Evolutionary conservation across 2,329 filamentous ascomycete species (phyloP).

Genomic region (Aspergillus fischeri): DNA sequence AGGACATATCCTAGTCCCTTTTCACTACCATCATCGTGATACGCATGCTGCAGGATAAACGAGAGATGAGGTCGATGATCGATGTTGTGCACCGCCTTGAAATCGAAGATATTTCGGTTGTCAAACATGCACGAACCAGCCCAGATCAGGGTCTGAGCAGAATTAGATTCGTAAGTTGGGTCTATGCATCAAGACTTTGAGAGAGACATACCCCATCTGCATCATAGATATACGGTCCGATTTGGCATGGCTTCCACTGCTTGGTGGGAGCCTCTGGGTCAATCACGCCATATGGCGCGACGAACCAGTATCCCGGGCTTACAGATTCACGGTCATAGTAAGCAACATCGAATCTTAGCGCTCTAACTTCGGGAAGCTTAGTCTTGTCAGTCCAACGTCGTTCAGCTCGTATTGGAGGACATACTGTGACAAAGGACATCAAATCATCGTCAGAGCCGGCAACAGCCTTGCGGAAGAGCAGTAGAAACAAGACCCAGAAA

Average conservation of each 20-base stretch:
- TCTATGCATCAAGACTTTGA: background rate
- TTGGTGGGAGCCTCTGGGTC: conserved; percentile 21
- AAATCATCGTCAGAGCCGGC: conserved; percentile 28
- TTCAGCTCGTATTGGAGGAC: background rate
- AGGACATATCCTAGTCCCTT: conserved; percentile 48
- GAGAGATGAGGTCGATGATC: conserved; percentile 44
- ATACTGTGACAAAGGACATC: conserved; percentile 33
- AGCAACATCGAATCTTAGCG: conserved; percentile 25
- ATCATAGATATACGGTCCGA: conserved; percentile 49
- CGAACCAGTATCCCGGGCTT: conserved; percentile 47
- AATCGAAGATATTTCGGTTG: conserved; percentile 47
- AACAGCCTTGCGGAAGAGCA: conserved; percentile 18
- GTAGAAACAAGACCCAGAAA: conserved; percentile 21
- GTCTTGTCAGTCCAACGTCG: background rate
- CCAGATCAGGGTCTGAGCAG: conserved; percentile 41
- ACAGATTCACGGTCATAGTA: conserved; percentile 22
- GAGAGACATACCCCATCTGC: conserved; percentile 38
- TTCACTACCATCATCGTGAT: conserved; percentile 32
- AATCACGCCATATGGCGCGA: conserved; percentile 40
- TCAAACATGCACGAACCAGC: conserved; percentile 45
- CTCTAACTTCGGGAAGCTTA: conserved; percentile 23
- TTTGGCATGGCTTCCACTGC: conserved; percentile 39
- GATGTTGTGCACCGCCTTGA: conserved; percentile 43
- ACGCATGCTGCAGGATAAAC: conserved; percentile 38
- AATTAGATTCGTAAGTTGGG: background rate